phyloP scores from a whole-genome alignment of 2,329 filamentous ascomycete genomes.

The Albophoma yamanashiensis region DNA sequence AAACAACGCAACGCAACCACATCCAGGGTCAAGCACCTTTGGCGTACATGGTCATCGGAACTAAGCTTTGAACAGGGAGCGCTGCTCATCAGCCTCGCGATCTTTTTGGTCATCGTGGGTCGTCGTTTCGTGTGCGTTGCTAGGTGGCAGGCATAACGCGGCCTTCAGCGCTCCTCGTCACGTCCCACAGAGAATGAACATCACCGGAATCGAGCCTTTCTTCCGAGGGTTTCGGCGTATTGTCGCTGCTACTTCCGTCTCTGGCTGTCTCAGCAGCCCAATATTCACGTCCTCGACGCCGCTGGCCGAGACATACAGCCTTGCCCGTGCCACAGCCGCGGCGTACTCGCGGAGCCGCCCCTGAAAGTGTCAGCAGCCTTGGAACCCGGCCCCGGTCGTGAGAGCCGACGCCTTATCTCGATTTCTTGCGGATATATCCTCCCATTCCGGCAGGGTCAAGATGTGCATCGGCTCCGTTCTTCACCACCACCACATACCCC shows the following conservation, averaged over 20 bases:
- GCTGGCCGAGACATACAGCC: conserved; percentile 13
- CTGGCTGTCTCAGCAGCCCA: background rate
- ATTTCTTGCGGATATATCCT: background rate
- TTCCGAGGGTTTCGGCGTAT: background rate
- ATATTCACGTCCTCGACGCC: conserved; percentile 3
- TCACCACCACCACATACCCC: conserved; percentile 38
- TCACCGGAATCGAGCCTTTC: background rate
- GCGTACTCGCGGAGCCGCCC: background rate
- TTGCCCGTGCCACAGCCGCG: background rate
- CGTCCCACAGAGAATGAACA: background rate
- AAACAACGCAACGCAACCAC: background rate
- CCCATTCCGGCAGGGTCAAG: background rate
- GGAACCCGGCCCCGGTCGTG: background rate
- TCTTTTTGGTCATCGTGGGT: background rate
- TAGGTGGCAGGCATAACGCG: background rate
- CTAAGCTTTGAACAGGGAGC: background rate
- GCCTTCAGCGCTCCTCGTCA: background rate
- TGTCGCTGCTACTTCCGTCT: background rate
- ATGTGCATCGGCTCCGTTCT: conserved; percentile 43
- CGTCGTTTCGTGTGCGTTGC: background rate
- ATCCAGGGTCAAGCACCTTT: background rate
- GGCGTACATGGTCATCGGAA: background rate
- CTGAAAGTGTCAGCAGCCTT: background rate
- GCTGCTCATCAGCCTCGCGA: background rate
- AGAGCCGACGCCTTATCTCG: background rate